Base-by-base conservation (phyloP, 345 rosid species). In the Mangifera indica region DNA sequence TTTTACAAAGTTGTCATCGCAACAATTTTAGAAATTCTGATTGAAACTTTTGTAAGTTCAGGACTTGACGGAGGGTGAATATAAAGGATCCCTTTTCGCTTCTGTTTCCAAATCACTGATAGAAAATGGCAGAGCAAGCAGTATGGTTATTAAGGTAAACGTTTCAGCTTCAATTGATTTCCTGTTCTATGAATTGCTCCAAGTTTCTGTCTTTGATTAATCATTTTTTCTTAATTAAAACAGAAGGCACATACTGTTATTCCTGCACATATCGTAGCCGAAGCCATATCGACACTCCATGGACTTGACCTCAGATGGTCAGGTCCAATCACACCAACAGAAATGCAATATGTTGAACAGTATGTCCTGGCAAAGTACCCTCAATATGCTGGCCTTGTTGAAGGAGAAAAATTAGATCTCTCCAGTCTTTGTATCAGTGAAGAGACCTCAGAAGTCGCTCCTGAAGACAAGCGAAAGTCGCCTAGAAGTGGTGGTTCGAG, bases 261-360 rank as follows among this genome's bases (percentile, higher is more conserved):
- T 72, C 92, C 88, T 22, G 87, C 89, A 54, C 88, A 89, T 76
- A 87, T 85, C 20, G 80, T 87, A 21, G 93, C 93, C 2, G 93
- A 89, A 78, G 93, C 93, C 25, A 89, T 89, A 72, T 84, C 91
- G 0, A 87, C 91, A 22, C 78, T 89, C 62, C 86, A 77, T 7
- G 93, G 88, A 22, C 91, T 87, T 22, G 91, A 86, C 58, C 78
- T 87, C 29, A 76, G 89, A 80, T 89, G 91, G 91, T 89, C 93
- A 1, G 91, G 91, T 18, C 91, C 93, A 4, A 89, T 87, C 71
- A 87, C 93, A 20, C 87, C 83, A n/a, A 77, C 84, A 44, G 93
- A 89, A 67, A 89, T 84, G 88, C 87, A 82, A 73, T 89, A 87
- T 71, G 89, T 85, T 7, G 84, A 89, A 42, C 89, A 85, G 32